Conservation (phyloP, 352 stramenopile genomes). For the Elongisporangium prolatum region DNA sequence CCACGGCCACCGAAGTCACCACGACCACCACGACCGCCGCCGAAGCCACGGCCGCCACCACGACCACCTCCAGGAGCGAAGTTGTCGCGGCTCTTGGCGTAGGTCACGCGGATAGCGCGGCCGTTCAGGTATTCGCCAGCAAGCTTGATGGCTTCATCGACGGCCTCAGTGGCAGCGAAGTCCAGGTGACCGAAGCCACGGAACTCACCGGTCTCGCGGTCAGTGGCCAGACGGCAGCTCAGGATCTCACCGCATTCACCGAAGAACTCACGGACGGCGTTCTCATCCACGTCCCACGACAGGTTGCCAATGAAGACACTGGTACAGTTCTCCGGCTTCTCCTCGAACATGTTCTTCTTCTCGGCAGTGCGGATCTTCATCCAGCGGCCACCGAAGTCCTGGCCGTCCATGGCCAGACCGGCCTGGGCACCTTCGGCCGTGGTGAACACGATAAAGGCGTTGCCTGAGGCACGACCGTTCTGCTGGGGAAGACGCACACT, state of each 20-base stretch:
- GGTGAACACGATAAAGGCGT: conserved; percentile 93
- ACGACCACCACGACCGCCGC: conserved; percentile 31
- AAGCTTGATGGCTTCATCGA: conserved; percentile 90
- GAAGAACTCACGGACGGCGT: conserved; percentile 91
- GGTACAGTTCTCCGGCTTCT: conserved; percentile 93
- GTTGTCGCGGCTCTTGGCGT: conserved; percentile 79
- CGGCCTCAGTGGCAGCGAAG: conserved; percentile 93
- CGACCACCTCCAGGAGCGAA: conserved; percentile 25
- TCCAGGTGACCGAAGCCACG: conserved; percentile 98
- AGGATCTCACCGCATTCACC: conserved; percentile 94
- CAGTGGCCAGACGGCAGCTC: conserved; percentile 92
- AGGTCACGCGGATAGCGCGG: conserved; percentile 94
- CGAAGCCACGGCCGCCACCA: conserved; percentile 38
- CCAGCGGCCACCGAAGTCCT: conserved; percentile 93
- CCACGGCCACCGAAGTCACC: conserved; percentile 52
- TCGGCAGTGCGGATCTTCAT: conserved; percentile 91
- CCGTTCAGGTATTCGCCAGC: conserved; percentile 91
- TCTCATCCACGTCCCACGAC: conserved; percentile 95
- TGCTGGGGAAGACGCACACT: conserved; percentile 82
- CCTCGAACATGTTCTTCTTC: conserved; percentile 80
- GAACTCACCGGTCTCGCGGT: conserved; percentile 97
- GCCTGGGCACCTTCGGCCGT: conserved; percentile 64
- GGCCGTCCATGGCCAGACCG: conserved; percentile 90
- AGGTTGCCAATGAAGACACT: conserved; percentile 98
- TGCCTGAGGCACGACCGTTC: conserved; percentile 91